Percentiles rank a stretch among this genome's conserved stretches.
phyloP scores from a whole-genome alignment of 129 eudicot species.

The Rutidosis leptorrhynchoides region DNA sequence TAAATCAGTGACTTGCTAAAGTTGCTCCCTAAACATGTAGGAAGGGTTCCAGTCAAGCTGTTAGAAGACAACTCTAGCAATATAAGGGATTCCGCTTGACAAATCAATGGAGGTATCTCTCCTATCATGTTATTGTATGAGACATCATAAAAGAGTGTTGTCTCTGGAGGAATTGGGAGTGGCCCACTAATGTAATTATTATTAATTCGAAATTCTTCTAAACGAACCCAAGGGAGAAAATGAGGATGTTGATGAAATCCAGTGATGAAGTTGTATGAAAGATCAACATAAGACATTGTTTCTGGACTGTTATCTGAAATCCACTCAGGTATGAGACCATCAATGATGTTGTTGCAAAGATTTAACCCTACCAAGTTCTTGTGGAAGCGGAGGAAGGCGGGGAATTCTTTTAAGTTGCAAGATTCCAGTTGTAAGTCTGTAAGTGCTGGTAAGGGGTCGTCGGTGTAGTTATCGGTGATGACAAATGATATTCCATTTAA shows the following conservation, averaged over 20 bases:
- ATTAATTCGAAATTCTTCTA: no score
- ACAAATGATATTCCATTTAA: constrained; percentile 15
- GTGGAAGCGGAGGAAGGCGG: neutral
- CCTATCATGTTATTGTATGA: no score
- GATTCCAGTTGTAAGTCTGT: neutral
- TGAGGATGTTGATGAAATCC: no score
- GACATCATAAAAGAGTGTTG: constrained; percentile 1
- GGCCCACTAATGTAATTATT: constrained; percentile 5
- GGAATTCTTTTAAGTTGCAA: constrained; percentile 22
- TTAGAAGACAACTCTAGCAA: no score
- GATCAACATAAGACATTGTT: constrained; percentile 8
- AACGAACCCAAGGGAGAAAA: no score
- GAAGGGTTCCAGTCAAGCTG: no score
- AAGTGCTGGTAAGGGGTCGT: constrained; percentile 3
- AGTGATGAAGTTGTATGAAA: constrained; percentile 9
- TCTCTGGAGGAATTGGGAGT: constrained; percentile 22
- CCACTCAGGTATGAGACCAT: constrained; percentile 3
- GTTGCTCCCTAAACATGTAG: no score
- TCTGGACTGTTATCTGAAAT: constrained; percentile 12
- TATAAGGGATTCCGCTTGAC: no score
- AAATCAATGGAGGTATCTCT: no score
- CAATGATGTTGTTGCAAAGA: neutral
- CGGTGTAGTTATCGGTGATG: constrained; percentile 9
- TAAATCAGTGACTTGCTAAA: no score
- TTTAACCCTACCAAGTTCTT: neutral